These are phyloP conservation scores for Kodamaea sp. DNA, from an alignment of 1,139 yeast genomes.

Conservation along the genomic window DNA sequence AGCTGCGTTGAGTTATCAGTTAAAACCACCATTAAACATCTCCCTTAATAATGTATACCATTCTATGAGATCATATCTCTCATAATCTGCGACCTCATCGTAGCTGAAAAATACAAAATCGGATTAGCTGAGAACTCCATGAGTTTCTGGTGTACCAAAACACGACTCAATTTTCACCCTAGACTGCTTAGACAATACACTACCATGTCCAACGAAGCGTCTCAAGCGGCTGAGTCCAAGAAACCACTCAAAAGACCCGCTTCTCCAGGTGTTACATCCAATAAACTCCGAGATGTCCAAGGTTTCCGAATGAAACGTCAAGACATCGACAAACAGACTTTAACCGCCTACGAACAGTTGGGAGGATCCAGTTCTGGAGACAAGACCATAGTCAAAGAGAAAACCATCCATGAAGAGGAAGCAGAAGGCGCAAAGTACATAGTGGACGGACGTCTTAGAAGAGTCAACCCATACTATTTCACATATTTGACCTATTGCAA, in stretches of 20 bases:
- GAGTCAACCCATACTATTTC: slow-evolving; percentile 82
- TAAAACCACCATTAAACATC: too few species aligned
- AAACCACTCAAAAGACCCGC: slow-evolving; percentile 4
- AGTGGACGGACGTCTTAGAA: slow-evolving; percentile 62
- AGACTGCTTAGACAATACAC: too few species aligned
- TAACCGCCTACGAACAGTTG: slow-evolving; percentile 44
- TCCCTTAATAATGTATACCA: too few species aligned
- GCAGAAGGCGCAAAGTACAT: slow-evolving; percentile 52
- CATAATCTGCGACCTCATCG: too few species aligned
- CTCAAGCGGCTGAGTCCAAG: background rate
- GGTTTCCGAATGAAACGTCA: slow-evolving; percentile 54
- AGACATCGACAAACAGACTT: slow-evolving; percentile 41
- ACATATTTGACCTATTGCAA: slow-evolving; percentile 92
- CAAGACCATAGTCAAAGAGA: slow-evolving; percentile 27
- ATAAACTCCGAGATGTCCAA: slow-evolving; percentile 41
- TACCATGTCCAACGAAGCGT: too few species aligned
- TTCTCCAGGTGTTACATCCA: slow-evolving; percentile 7
- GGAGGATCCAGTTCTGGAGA: slow-evolving; percentile 35
- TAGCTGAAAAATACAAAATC: too few species aligned
- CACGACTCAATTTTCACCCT: too few species aligned
- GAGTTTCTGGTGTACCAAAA: too few species aligned
- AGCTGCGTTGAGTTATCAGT: too few species aligned
- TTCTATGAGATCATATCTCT: too few species aligned
- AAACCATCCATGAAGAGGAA: slow-evolving; percentile 57
- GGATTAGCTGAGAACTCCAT: too few species aligned